These are phyloP conservation scores for Metschnikowia hibisci DNA, from an alignment of 805 yeast genomes.

Conservation along the genomic window DNA sequence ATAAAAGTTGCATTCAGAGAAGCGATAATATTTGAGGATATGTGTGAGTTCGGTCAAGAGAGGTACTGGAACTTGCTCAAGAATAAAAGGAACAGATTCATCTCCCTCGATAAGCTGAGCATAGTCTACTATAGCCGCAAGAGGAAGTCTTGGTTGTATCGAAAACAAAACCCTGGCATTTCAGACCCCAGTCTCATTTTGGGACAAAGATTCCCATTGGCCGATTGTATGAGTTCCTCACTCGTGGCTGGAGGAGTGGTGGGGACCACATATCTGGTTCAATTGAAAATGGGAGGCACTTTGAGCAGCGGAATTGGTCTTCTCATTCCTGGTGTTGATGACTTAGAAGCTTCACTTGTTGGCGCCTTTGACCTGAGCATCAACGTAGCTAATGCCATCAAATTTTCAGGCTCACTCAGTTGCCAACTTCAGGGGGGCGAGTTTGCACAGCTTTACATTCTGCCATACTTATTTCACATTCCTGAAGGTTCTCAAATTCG, in stretches of 20 bases:
- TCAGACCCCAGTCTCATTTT: background rate
- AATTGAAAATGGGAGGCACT: conserved; percentile 6
- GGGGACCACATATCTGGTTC: conserved; percentile 7
- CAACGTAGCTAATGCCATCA: conserved; percentile 7
- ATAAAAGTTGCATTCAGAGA: background rate
- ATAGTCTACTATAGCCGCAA: conserved; percentile 6
- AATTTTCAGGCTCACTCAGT: conserved; percentile 13
- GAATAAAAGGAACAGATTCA: background rate
- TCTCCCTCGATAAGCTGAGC: conserved; percentile 7
- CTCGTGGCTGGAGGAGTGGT: conserved; percentile 12
- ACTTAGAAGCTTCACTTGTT: conserved; percentile 3
- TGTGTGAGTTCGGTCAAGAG: background rate
- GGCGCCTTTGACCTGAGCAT: conserved; percentile 8
- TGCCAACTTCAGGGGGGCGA: conserved; percentile 10
- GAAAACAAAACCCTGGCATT: background rate
- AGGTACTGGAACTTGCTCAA: conserved; percentile 2
- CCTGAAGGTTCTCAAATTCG: conserved; percentile 12
- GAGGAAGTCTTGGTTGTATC: conserved; percentile 8
- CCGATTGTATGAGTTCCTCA: conserved; percentile 12
- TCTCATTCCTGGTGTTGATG: background rate
- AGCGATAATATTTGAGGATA: background rate
- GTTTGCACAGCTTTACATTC: conserved; percentile 15
- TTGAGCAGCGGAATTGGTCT: conserved; percentile 2
- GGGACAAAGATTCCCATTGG: conserved; percentile 8
- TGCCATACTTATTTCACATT: conserved; percentile 11